Base-by-base conservation (phyloP, 2,329 filamentous ascomycete genomes). In the Neofusicoccum sp. region DNA sequence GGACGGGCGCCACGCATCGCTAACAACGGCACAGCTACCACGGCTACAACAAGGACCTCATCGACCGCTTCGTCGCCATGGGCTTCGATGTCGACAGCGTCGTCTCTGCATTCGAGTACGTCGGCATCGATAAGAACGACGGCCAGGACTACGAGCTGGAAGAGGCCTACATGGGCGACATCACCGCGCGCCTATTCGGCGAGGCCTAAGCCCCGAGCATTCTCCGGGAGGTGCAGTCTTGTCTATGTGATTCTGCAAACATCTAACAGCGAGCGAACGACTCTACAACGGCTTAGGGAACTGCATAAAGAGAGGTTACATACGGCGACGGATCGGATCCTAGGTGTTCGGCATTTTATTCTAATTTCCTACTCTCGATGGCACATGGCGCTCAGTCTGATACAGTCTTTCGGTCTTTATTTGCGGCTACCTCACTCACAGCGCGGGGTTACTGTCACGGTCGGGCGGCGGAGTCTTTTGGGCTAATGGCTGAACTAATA, bases 81-180 rank as follows among this genome's bases (percentile, higher is more conserved):
- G 94, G 94, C 9, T 98, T 98, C 70, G 88, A 92, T 63, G 85
- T 96, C 1, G 90, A 93, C 54, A 84, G 85, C n/a, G 92, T 98
- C 1, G 92, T 97, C 0, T 85, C 89, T 8, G 91, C 92, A 0
- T 96, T 97, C 71, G 84, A 89, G 59, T 90, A 85, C 65, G 88
- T 95, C 6, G 90, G 91, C 5, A 93, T 97, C 68, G 91, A 94
- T 66, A 85, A 86, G 16, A 92, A 89, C 68, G 85, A 84, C 31
- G 93, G 93, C 0, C 82, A 89, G 68, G 90, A 95, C 73, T 95
- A 96, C 74, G 88, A 91, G 70, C 80, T 97, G n/a, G 92, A 96
- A 72, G 91, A 95, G 71, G 92, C 89, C 1, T 93, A 93, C 69
- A 92, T 96, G 85, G 92, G 91, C 3, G 93, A 97, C 69, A 89